These are phyloP conservation scores for Penicillium sp. DNA, from an alignment of 2,329 filamentous ascomycete species.

Conservation along the genomic window DNA sequence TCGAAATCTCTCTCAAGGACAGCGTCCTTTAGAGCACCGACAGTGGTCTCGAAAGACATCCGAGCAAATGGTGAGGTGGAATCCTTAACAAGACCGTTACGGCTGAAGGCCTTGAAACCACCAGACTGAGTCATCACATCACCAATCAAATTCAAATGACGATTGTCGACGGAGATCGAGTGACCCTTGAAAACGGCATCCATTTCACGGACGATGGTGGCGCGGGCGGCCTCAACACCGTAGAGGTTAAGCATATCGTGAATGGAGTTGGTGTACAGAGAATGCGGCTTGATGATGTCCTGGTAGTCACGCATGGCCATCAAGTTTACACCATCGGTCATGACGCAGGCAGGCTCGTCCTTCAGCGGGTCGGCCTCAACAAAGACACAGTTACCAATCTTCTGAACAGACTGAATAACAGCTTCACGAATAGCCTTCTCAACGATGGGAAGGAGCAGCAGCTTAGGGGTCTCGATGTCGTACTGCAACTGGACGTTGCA, in stretches of 20 bases:
- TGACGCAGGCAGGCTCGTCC: slow-evolving; percentile 53
- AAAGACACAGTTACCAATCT: slow-evolving; percentile 70
- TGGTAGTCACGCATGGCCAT: slow-evolving; percentile 85
- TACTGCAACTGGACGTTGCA: slow-evolving; percentile 84
- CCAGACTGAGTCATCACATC: slow-evolving; percentile 97
- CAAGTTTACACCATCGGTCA: slow-evolving; percentile 84
- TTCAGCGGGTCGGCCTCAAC: slow-evolving; percentile 59
- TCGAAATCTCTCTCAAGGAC: slow-evolving; percentile 89
- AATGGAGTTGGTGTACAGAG: slow-evolving; percentile 89
- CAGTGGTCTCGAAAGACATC: slow-evolving; percentile 98
- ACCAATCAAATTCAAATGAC: slow-evolving; percentile 91
- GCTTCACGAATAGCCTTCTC: slow-evolving; percentile 75
- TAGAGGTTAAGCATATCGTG: slow-evolving; percentile 79
- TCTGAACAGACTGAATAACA: slow-evolving; percentile 81
- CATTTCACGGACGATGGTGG: slow-evolving; percentile 82
- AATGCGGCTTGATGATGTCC: slow-evolving; percentile 80
- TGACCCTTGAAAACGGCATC: slow-evolving; percentile 82
- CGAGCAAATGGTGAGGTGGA: slow-evolving; percentile 92
- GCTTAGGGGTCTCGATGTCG: slow-evolving; percentile 74
- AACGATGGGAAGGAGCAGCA: slow-evolving; percentile 88
- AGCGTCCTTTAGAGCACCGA: slow-evolving; percentile 89
- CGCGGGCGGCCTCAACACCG: slow-evolving; percentile 88
- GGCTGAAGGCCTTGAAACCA: slow-evolving; percentile 86
- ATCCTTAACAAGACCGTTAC: slow-evolving; percentile 74
- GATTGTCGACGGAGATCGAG: slow-evolving; percentile 86